Evolutionary conservation across 164 flowering plant species (phyloP), one percentile per base, ranked within the genome.

Genomic region (Vitis riparia): DNA sequence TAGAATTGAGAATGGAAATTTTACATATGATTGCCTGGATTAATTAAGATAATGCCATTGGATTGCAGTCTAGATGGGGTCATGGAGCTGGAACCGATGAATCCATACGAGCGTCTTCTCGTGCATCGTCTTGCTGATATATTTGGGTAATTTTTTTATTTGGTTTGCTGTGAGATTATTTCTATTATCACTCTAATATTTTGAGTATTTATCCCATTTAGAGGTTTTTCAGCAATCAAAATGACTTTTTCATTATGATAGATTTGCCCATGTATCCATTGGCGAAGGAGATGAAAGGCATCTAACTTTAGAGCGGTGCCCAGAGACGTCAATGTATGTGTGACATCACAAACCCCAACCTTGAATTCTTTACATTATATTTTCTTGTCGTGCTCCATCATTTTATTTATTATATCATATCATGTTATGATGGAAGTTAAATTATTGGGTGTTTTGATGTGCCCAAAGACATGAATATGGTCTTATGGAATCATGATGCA

Each of bases 51-150:
- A 3, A 7, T 44, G 19, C 19, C 12, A 23, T 65, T 73, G 69
- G 17, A 37, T 48, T 84, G 81, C 96, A 94, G 98, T 75, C 64
- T 76, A 59, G 83, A 87, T 82, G 90, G 83, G 30, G 57, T 84
- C 62, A 67, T 93, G 74, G 92, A 91, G 83, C 81, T 92, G 76
- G 85, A 88, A 79, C 99, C 99, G 11, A 92, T 86, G 94, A 85
- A 80, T 63, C 70, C 99, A 13, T 94, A 94, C 78, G 81, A 84
- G 51, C 94, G 99, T 47, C 84, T 91, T 81, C 95, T 95, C 56
- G 37, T 91, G 81, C 99, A 95, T 78, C 96, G 99, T 44, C 91
- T 95, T 71, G 99, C 99, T 30, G 99, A 95, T 55, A 93, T 95
- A 61, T 95, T 89, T 78, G 99, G 97, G 97, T 91, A 84, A 59